Conservation (phyloP, 2,329 filamentous ascomycete species). For the Aureobasidium uvarum region DNA sequence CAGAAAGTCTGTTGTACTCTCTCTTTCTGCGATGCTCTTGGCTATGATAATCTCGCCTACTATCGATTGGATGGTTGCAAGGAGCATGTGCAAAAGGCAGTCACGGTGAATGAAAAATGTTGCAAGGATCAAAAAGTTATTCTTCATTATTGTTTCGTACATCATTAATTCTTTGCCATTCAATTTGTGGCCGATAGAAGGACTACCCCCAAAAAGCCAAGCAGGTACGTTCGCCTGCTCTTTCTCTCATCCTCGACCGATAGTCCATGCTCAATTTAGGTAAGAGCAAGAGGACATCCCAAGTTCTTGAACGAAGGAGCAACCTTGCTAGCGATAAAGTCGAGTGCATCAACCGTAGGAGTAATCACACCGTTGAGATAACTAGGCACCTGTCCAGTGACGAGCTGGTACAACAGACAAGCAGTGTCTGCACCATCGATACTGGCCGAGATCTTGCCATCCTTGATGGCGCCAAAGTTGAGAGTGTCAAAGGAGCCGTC, state of each 20-base stretch:
- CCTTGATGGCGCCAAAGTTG: constrained; percentile 42
- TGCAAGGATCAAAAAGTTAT: not conserved
- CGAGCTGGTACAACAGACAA: constrained; percentile 49
- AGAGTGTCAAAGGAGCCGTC: constrained; percentile 42
- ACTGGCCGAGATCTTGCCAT: constrained; percentile 40
- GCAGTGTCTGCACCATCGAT: constrained; percentile 35
- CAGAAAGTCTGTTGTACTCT: too few species aligned
- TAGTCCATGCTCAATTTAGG: constrained; percentile 16
- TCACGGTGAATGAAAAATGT: too few species aligned
- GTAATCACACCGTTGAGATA: constrained; percentile 41
- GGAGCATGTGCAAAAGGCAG: too few species aligned
- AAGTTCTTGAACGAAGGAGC: constrained; percentile 37
- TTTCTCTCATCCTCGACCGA: constrained; percentile 32
- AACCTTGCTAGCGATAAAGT: constrained; percentile 38
- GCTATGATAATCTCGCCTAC: too few species aligned
- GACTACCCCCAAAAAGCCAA: not conserved
- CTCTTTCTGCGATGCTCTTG: too few species aligned
- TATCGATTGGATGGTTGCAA: too few species aligned
- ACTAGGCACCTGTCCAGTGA: constrained; percentile 41
- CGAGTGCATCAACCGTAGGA: constrained; percentile 40
- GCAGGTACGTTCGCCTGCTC: not conserved
- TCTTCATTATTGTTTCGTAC: not conserved
- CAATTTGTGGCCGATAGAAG: not conserved
- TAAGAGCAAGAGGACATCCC: constrained; percentile 41
- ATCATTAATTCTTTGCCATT: not conserved